Conservation (phyloP, 495 filamentous ascomycete genomes). For the Coniosporium apollinis region DNA sequence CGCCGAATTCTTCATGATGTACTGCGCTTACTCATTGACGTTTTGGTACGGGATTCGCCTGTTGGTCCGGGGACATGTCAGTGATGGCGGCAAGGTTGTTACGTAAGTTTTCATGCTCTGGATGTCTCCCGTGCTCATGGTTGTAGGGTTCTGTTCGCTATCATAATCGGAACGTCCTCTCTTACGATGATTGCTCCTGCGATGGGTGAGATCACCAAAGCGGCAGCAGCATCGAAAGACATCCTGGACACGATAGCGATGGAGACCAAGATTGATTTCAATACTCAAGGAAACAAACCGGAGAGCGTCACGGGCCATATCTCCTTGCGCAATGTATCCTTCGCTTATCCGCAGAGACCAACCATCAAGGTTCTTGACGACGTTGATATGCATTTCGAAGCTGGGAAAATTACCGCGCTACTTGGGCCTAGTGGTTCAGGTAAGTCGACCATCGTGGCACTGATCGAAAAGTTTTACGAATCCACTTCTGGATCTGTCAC, state of each 20-base stretch:
- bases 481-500: constrained; percentile 9
- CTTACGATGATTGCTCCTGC: not conserved
- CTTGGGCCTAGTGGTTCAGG: constrained; percentile 20
- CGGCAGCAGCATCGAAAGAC: not conserved
- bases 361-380: constrained; percentile 15
- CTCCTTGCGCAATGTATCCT: constrained; percentile 11
- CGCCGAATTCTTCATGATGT: not conserved
- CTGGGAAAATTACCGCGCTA: constrained; percentile 19
- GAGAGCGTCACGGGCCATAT: constrained; percentile 6
- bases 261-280: not conserved
- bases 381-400: constrained; percentile 9
- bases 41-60: not conserved
- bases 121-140: constrained; percentile 1
- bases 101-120: too few species aligned
- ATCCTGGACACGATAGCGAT: not conserved
- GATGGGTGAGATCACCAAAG: not conserved
- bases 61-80: constrained; percentile 2
- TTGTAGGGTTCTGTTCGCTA: constrained; percentile 1
- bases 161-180: constrained; percentile 1
- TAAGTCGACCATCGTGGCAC: constrained; percentile 17
- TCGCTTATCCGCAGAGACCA: constrained; percentile 16
- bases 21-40: not conserved
- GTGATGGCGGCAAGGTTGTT: too few species aligned
- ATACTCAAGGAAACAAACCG: not conserved
- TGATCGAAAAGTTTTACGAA: constrained; percentile 17